Evolutionary conservation across 352 stramenopile species (phyloP), one percentile per base, ranked within the genome.

Genomic region (Phytophthora macrochlamydospora): DNA sequence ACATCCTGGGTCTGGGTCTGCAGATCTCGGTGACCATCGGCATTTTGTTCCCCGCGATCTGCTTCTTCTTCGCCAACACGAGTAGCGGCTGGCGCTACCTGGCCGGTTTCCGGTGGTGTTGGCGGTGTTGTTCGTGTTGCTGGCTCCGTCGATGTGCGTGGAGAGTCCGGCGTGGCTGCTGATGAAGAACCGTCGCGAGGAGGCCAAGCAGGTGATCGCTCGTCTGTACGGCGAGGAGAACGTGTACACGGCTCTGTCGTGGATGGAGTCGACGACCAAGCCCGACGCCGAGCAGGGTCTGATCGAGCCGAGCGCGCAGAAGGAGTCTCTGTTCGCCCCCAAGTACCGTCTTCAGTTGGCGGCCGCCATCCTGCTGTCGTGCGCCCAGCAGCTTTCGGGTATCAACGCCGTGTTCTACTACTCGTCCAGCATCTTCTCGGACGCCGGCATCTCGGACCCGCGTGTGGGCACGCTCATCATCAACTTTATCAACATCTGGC

Each of bases 321-420:
- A 75, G 4, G 59, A 69, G 2, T 69, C 55, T 28, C 18, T 65
- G 8, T 70, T 70, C 56, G 45, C 33, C 6, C n/a, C 63, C 77
- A 50, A 64, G 65, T 72, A 72, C 58, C 65, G 65, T 37, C 38
- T 70, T 3, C 77, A 86, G 59, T 58, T 84, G 4, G 56, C 81
- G 4, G 57, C 80, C 4, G 76, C 75, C 0, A 63, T 81, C 9
- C 63, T 65, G n/a, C 51, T 86, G 28, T 70, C 67, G 0, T 69
- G 70, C 8, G 42, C 67, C 4, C 75, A 85, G 61, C 79, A 86
- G 55, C 67, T 89, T 12, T 85, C 75, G 6, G 79, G 77, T 31
- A 83, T 89, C 69, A 89, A 82, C 48, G 48, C 56, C 46, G 56
- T 63, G 11, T 63, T 63, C 46, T 63, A 63, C 56, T 63, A 63